Conservation (phyloP, 2,329 filamentous ascomycete species). For the Pseudocercospora pini-densiflorae region DNA sequence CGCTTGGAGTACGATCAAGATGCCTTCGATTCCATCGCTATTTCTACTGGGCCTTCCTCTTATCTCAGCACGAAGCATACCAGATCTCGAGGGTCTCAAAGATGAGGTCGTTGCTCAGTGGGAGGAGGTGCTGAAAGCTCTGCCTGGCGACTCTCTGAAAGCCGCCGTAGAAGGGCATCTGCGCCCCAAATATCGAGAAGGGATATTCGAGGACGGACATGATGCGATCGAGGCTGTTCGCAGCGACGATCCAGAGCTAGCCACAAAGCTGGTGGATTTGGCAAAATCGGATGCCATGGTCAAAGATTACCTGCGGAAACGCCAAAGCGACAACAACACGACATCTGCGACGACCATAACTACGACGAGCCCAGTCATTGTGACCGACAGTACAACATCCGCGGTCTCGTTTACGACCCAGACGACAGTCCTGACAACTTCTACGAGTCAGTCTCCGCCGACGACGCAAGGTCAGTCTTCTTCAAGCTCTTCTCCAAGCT, state of each 20-base stretch:
- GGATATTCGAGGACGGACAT: slow-evolving; percentile 68
- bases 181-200: slow-evolving; percentile 68
- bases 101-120: slow-evolving; percentile 45
- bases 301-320: slow-evolving; percentile 48
- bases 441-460: slow-evolving; percentile 10
- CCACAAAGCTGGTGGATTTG: slow-evolving; percentile 66
- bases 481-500: slow-evolving; percentile 20
- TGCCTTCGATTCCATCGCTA: slow-evolving; percentile 48
- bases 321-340: slow-evolving; percentile 41
- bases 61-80: slow-evolving; percentile 33
- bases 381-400: slow-evolving; percentile 35
- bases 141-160: slow-evolving; percentile 67
- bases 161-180: slow-evolving; percentile 68
- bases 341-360: slow-evolving; percentile 29
- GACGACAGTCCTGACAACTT: slow-evolving; percentile 15
- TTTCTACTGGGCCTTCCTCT: slow-evolving; percentile 45
- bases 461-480: slow-evolving; percentile 29
- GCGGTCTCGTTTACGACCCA: slow-evolving; percentile 28
- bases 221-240: slow-evolving; percentile 67
- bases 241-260: slow-evolving; percentile 64
- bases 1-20: slow-evolving; percentile 28
- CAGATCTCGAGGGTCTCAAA: slow-evolving; percentile 30
- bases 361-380: slow-evolving; percentile 26
- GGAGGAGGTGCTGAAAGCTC: slow-evolving; percentile 59
- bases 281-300: slow-evolving; percentile 53